Evolutionary conservation across 345 rosid genomes (phyloP).

Genomic region (Corchorus olitorius): DNA sequence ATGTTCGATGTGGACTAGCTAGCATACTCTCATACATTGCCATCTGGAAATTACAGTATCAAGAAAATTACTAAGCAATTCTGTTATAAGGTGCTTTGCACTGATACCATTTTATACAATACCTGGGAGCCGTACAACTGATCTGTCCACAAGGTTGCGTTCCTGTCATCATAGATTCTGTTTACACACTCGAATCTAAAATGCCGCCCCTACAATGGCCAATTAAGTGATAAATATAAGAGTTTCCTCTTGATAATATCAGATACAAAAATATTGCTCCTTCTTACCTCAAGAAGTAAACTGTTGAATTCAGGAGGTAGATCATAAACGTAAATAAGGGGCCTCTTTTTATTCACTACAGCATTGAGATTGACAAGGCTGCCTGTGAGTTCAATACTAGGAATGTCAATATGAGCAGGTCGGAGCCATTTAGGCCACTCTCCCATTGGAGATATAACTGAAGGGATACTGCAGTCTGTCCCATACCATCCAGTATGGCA

Average conservation of each 20-base stretch:
- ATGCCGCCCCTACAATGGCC: slow-evolving; percentile 78
- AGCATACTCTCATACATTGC: slow-evolving; percentile 90
- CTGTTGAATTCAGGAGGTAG: slow-evolving; percentile 93
- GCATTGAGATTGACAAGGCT: slow-evolving; percentile 62
- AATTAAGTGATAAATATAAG: slow-evolving; percentile 26
- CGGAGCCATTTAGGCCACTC: slow-evolving; percentile 95
- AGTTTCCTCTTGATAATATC: slow-evolving; percentile 14
- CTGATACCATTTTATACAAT: slow-evolving; percentile 23
- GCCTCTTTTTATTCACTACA: slow-evolving; percentile 73
- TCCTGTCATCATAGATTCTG: slow-evolving; percentile 77
- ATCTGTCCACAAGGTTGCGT: slow-evolving; percentile 89
- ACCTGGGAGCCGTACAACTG: slow-evolving; percentile 95
- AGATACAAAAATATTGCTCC: slow-evolving; percentile 17
- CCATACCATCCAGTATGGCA: slow-evolving; percentile 94
- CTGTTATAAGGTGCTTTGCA: slow-evolving; percentile 15
- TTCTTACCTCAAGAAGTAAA: slow-evolving; percentile 86
- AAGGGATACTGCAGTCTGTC: slow-evolving; percentile 86
- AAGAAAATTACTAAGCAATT: slow-evolving; percentile 14
- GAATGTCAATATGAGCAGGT: slow-evolving; percentile 80
- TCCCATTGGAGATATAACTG: slow-evolving; percentile 65
- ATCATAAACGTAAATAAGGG: slow-evolving; percentile 92
- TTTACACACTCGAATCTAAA: slow-evolving; percentile 84
- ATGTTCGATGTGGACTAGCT: slow-evolving; percentile 78
- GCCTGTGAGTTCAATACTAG: slow-evolving; percentile 39
- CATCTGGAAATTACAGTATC: slow-evolving; percentile 52